These are phyloP conservation scores for Trichoderma sp. DNA, from an alignment of 2,329 filamentous ascomycete species.

Conservation along the genomic window DNA sequence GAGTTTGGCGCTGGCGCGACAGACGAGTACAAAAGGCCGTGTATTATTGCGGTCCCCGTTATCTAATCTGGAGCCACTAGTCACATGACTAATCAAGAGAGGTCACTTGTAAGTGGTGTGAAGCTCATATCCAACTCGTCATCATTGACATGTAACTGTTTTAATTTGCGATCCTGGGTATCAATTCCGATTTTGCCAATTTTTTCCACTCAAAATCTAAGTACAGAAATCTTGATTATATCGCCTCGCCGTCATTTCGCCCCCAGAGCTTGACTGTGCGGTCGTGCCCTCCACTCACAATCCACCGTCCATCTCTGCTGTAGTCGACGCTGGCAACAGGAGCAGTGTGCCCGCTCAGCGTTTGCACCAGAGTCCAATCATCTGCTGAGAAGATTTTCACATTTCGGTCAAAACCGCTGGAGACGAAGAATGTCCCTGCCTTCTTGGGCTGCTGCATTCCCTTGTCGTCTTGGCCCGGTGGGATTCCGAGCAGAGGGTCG, in stretches of 20 bases:
- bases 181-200: constrained; percentile 14
- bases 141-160: neutral
- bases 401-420: constrained; percentile 88
- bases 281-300: constrained; percentile 92
- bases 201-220: constrained; percentile 24
- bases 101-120: neutral
- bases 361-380: constrained; percentile 90
- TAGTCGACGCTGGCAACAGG: constrained; percentile 92
- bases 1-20: constrained; percentile 20
- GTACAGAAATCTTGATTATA: constrained; percentile 40
- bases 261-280: constrained; percentile 96
- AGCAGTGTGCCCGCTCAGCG: constrained; percentile 85
- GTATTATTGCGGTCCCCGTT: constrained; percentile 27
- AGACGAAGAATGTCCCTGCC: constrained; percentile 88
- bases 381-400: constrained; percentile 96
- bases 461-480: constrained; percentile 65
- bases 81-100: constrained; percentile 30
- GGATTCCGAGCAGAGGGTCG: constrained; percentile 65
- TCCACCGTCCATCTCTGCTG: constrained; percentile 84
- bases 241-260: constrained; percentile 70
- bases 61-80: constrained; percentile 34
- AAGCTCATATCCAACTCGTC: neutral
- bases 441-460: constrained; percentile 76
- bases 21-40: neutral
- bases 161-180: constrained; percentile 2